Evolutionary conservation across 1,284 basidiomycete species (phyloP), one percentile per base, ranked within the genome.

Genomic region (Sanghuangporus sanghuang): DNA sequence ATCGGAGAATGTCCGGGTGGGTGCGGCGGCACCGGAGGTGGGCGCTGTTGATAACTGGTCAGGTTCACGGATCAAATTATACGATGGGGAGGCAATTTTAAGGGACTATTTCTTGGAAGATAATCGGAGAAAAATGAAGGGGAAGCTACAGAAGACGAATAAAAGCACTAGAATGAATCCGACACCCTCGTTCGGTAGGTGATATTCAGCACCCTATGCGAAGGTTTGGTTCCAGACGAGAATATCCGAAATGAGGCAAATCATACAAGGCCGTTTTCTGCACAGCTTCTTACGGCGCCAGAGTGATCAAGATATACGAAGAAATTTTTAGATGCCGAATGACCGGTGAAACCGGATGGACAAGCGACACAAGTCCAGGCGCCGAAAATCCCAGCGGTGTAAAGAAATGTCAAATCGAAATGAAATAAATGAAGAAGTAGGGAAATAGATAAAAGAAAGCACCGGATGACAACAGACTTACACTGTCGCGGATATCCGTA

Each of bases 11-110:
- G 55, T 50, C 57, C 57, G 21, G 39, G 16, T 38, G 62, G 57
- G 21, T 64, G 62, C 21, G 62, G 57, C 32, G 57, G 62, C 23
- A 59, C 57, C 16, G 62, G 62, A 53, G 62, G 57, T 38, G 62
- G 46, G 35, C 23, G 56, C 35, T 58, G 38, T 27, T 44, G 18
- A 23, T 16, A 27, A 18, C 21, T 35, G 18, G 48, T 54, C 42
- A 32, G 49, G 8, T 49, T 18, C n/a, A 23, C 44, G 39, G n/a
- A 54, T 42, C 50, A 59, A 50, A 53, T 21, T 18, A 12, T 5
- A 48, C 11, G 21, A 7, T 21, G 48, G 23, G n/a, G 5, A 62
- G 40, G 35, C 7, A 38, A 14, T 12, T 23, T 2, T 12, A 39
- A 48, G 53, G 36, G 9, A 61, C 46, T 50, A 46, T 14, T 6